Evolutionary conservation across 768 basidiomycete genomes (phyloP), one percentile per base, ranked within the genome.

Genomic region (Psilocybe tampanensis): DNA sequence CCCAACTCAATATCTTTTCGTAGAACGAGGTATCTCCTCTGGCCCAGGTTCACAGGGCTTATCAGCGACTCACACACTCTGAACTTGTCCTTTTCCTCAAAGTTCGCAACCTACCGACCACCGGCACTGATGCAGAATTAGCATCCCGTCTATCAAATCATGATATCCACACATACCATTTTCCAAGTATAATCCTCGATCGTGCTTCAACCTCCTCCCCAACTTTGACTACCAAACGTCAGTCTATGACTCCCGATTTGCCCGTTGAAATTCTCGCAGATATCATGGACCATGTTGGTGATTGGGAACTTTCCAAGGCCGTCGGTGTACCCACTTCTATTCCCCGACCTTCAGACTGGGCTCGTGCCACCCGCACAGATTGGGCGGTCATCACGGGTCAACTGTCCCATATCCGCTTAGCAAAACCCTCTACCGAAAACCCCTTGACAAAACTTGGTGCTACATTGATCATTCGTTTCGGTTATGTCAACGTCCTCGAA

Each of bases 281-380:
- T 48, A 91, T 93, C 58, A 70, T 93, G 71, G 89, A 93, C 56
- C 83, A 88, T 61, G 70, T 92, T 8, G 90, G 88, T 13, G 88
- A 92, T 68, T 95, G 92, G 91, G 89, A 94, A 63, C 84, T 95
- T 8, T 78, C 87, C 12, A 87, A 84, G 58, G 87, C 93, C 13
- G 83, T 94, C 33, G 85, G 86, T 18, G 75, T 94, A 1, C 89
- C 86, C 11, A 90, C 90, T 5, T 84, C 84, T 8, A 69, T 94
- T 0, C 71, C 82, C 4, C 79, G 76, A 23, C 91, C 92, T 9
- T 70, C 76, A 5, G 85, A 87, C 21, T 95, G 94, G 94, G 74
- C 74, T 47, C 81, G 82, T 41, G 89, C 93, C 7, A 84, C 86
- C 18, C 65, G 72, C 23, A 86, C 84, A 6, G 93, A 95, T 72